Percentiles rank a stretch among this genome's conserved stretches.
These are phyloP conservation scores for Entonaema liquescens DNA, from an alignment of 495 filamentous ascomycete species.

Conservation along the genomic window DNA sequence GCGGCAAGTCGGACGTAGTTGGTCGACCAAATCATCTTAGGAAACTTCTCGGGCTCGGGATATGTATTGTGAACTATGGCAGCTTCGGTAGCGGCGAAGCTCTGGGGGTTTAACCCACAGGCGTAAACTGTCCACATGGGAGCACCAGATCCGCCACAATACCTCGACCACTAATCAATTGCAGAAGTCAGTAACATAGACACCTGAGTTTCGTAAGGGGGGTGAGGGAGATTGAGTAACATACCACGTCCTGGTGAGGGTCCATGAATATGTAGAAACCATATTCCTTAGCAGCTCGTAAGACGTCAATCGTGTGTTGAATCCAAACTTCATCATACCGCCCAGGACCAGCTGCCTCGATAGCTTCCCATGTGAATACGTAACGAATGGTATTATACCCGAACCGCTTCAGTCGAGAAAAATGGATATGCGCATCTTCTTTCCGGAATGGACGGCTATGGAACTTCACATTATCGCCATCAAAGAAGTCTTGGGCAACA, in stretches of 20 bases:
- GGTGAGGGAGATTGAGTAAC: conserved; percentile 44
- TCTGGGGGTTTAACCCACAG: conserved; percentile 83
- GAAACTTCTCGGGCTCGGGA: conserved; percentile 84
- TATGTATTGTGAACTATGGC: conserved; percentile 95
- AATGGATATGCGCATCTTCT: conserved; percentile 85
- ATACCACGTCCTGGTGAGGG: conserved; percentile 93
- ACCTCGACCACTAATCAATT: conserved; percentile 80
- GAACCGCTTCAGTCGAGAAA: conserved; percentile 83
- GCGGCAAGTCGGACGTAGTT: conserved; percentile 91
- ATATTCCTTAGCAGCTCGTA: conserved; percentile 86
- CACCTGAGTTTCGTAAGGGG: too few relatives aligned
- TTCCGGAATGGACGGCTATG: conserved; percentile 82
- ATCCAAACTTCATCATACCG: conserved; percentile 96
- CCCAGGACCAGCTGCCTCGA: conserved; percentile 92
- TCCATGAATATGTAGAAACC: conserved; percentile 98
- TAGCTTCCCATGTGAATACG: conserved; percentile 98
- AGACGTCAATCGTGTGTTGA: conserved; percentile 82
- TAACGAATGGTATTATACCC: conserved; percentile 97
- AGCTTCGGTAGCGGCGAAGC: conserved; percentile 86
- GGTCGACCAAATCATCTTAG: conserved; percentile 99
- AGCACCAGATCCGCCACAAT: conserved; percentile 92
- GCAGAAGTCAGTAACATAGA: conserved; percentile 32
- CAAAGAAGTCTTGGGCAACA: conserved; percentile 81
- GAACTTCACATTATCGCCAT: conserved; percentile 92
- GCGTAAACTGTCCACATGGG: conserved; percentile 99